Percentiles rank a stretch among this genome's conserved stretches.
phyloP scores from a whole-genome alignment of 1,284 basidiomycete species.

The Cryptococcus amylolentus region DNA sequence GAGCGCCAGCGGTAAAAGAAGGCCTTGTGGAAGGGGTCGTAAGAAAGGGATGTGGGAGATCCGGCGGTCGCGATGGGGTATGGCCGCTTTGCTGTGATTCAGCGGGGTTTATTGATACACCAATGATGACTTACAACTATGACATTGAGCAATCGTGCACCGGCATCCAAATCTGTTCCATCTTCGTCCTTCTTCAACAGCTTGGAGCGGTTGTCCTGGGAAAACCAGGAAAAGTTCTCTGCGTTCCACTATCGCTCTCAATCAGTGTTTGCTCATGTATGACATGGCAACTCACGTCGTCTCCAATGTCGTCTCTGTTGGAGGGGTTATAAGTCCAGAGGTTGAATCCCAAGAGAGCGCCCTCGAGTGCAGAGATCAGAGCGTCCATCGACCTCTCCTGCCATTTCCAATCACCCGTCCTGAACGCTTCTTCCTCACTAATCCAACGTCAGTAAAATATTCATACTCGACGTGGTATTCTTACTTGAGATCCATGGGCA shows the following conservation, averaged over 20 bases:
- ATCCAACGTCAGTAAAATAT: constrained; percentile 6
- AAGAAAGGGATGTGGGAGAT: constrained; percentile 32
- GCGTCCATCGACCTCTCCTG: constrained; percentile 86
- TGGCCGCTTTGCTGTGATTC: constrained; percentile 34
- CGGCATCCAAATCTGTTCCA: constrained; percentile 65
- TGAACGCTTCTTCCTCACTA: constrained; percentile 68
- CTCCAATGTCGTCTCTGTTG: constrained; percentile 74
- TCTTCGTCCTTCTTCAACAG: constrained; percentile 52
- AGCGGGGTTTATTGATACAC: neutral
- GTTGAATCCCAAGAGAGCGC: constrained; percentile 69
- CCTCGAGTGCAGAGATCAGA: constrained; percentile 71
- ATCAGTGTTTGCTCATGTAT: neutral
- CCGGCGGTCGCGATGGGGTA: constrained; percentile 48
- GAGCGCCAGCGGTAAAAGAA: constrained; percentile 35
- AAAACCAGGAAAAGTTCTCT: constrained; percentile 94
- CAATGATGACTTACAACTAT: constrained; percentile 57
- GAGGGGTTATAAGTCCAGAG: constrained; percentile 93
- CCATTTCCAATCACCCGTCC: constrained; percentile 70
- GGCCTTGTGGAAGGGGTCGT: constrained; percentile 23
- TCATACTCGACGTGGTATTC: constrained; percentile 34
- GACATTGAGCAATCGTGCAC: constrained; percentile 70
- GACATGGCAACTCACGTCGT: constrained; percentile 53
- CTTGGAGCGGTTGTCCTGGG: constrained; percentile 48
- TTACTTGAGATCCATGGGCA: constrained; percentile 92
- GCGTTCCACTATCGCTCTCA: constrained; percentile 68